Percentiles rank a stretch among this genome's conserved stretches.
phyloP scores from a whole-genome alignment of 176 grass and related monocot genomes.

The Neostapfia colusana region DNA sequence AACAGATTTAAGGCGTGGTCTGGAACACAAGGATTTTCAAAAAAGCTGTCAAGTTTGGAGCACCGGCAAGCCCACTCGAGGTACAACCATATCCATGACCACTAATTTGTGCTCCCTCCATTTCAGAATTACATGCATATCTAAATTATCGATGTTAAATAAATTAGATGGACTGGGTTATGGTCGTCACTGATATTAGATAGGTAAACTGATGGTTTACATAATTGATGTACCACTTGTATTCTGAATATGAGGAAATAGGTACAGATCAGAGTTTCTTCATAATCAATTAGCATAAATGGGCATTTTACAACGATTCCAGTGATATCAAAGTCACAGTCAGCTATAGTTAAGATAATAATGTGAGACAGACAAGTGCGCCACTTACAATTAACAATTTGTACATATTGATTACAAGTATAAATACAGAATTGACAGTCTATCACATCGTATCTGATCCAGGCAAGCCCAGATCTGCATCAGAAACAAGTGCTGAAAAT shows the following conservation, averaged over 20 bases:
- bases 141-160: no score
- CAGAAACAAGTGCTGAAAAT: slow-evolving; percentile 1
- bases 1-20: neutral
- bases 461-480: slow-evolving; percentile 21
- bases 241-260: neutral
- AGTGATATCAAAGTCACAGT: neutral
- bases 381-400: slow-evolving; percentile 3
- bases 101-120: neutral
- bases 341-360: slow-evolving; percentile 12
- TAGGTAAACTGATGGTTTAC: neutral
- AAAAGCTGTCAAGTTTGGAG: neutral
- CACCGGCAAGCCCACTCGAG: neutral
- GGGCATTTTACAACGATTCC: neutral
- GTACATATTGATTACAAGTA: slow-evolving; percentile 16
- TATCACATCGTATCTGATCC: neutral
- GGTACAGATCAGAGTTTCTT: neutral
- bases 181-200: neutral
- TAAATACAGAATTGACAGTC: slow-evolving; percentile 4
- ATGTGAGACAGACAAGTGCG: neutral
- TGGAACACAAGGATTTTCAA: neutral
- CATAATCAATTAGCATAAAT: neutral
- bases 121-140: neutral
- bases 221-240: neutral
- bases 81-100: neutral
- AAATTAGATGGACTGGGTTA: neutral